These are phyloP conservation scores for Medicago ruthenica DNA, from an alignment of 306 rosid species.

Conservation along the genomic window DNA sequence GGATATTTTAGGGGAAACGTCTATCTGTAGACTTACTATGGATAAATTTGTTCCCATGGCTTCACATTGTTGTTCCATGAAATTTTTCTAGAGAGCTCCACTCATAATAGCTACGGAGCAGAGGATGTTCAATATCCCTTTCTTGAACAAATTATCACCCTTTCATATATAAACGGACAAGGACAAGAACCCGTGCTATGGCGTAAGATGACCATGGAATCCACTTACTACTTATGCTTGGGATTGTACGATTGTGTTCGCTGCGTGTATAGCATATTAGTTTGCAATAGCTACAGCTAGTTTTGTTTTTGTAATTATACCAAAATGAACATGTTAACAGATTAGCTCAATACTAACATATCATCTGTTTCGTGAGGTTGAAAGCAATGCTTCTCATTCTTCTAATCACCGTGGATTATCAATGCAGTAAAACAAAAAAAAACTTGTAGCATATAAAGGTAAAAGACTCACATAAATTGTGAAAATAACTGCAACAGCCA, in stretches of 20 bases:
- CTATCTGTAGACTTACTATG: not conserved
- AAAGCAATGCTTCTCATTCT: slow-evolving; percentile 24
- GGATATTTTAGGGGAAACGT: not conserved
- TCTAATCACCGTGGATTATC: slow-evolving; percentile 32
- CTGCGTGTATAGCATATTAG: not conserved
- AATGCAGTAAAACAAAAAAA: slow-evolving; percentile 22
- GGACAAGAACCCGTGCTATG: not conserved
- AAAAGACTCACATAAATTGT: slow-evolving; percentile 75
- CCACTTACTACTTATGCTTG: no score
- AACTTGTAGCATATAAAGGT: not conserved
- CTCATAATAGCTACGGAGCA: not conserved
- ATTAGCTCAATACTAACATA: slow-evolving; percentile 7
- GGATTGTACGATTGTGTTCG: not conserved
- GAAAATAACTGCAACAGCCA: slow-evolving; percentile 69
- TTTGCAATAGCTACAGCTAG: slow-evolving; percentile 16
- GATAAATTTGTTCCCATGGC: not conserved
- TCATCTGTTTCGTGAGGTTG: slow-evolving; percentile 3
- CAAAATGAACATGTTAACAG: slow-evolving; percentile 13
- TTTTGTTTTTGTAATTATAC: slow-evolving; percentile 22
- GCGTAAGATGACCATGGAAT: slow-evolving; percentile 33
- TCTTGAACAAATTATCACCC: not conserved
- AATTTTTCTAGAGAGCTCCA: slow-evolving; percentile 12
- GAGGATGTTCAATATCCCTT: slow-evolving; percentile 1
- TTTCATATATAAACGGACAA: slow-evolving; percentile 2
- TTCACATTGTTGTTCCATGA: slow-evolving; percentile 1